phyloP scores from a whole-genome alignment of 2,329 filamentous ascomycete genomes.

The Coniochaeta sp. region DNA sequence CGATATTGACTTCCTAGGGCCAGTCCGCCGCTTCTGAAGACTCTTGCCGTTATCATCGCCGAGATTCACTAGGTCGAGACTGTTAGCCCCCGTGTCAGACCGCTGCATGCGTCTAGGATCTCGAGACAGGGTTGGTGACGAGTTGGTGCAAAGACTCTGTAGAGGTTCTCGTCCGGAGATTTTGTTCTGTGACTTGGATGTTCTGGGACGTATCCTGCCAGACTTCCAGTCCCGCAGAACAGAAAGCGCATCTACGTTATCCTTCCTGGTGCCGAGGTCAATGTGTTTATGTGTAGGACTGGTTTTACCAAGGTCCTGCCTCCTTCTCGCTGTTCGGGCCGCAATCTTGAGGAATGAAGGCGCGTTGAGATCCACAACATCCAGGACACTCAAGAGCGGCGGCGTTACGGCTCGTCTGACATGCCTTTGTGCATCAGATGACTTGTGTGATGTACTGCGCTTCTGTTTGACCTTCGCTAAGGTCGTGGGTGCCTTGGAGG shows the following conservation, averaged over 20 bases:
- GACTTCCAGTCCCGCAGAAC: conserved; percentile 47
- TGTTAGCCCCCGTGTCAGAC: neutral
- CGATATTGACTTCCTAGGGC: neutral
- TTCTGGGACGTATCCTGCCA: conserved; percentile 38
- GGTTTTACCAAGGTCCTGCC: conserved; percentile 41
- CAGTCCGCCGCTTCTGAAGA: neutral
- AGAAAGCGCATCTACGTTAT: conserved; percentile 49
- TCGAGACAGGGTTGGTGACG: neutral
- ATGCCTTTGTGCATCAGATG: conserved; percentile 3
- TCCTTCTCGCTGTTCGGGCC: conserved; percentile 45
- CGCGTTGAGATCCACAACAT: conserved; percentile 43
- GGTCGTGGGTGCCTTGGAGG: neutral
- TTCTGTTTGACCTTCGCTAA: conserved; percentile 6
- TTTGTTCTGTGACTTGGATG: conserved; percentile 1
- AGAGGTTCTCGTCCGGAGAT: conserved; percentile 15
- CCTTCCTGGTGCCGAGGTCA: conserved; percentile 50
- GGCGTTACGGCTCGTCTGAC: conserved; percentile 15
- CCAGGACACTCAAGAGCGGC: conserved; percentile 53
- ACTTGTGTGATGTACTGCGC: conserved; percentile 2
- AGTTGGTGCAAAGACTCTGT: conserved; percentile 12
- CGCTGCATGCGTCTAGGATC: neutral
- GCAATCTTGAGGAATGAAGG: conserved; percentile 55
- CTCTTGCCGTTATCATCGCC: neutral
- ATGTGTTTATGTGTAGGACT: conserved; percentile 51
- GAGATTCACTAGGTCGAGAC: conserved; percentile 7